Evolutionary conservation across 2,329 filamentous ascomycete genomes (phyloP), one percentile per base, ranked within the genome.

Genomic region (Hypoxylon sp.): DNA sequence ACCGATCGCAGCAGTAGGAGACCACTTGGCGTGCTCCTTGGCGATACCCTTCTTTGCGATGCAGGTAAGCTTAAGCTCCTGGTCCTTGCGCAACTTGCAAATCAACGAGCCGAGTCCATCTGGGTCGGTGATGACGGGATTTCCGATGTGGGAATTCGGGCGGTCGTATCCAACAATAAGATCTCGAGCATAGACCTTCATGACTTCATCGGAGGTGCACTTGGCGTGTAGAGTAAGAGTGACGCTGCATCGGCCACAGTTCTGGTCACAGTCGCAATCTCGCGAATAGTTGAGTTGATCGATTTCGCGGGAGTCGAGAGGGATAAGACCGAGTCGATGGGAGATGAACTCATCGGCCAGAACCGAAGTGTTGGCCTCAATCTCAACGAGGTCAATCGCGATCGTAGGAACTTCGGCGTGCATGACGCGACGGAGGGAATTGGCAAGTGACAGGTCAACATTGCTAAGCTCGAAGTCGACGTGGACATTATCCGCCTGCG

Each of bases 21-120:
- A 92, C 96, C 96, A 99, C 80, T 99, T 99, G 8, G 96, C 93
- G 80, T 99, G 96, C 79, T 99, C 96, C 84, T 99, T 99, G 36
- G 95, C 94, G 70, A 98, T 98, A 0, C 96, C 96, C 85, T 98
- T 98, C 85, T 97, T 97, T 52, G 95, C 96, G 70, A 97, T 91
- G 77, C 95, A 98, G 66, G 88, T 92, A 75, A 99, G 87, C 78
- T 93, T 91, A 65, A 99, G 82, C 79, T 97, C 93, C 80, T 99
- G 96, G 2, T 91, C 93, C 75, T 90, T 91, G 62, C 95, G 87
- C 76, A 99, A 82, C 84, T 98, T 98, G 74, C 91, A 92, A 70
- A 99, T 95, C 71, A 98, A 84, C 45, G 91, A 88, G 0, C 96
- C 96, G 61, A 91, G 87, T 9, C 90, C 89, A 52, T 95, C 92